Base-by-base conservation (phyloP, 441 rosid genomes). In the Pelargonium myrrhifolium region DNA sequence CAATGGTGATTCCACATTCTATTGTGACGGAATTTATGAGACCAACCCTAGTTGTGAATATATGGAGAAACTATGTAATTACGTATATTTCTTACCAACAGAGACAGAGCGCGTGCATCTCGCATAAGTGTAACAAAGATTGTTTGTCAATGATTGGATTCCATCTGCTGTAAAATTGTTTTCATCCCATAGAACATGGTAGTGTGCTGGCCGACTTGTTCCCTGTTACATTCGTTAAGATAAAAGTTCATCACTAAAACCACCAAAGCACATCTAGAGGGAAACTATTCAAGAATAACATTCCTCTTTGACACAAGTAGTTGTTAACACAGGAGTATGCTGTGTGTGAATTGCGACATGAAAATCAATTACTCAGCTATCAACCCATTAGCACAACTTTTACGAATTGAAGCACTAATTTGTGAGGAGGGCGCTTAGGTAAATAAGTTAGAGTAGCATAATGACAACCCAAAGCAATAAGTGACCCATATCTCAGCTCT, bases 131-230 rank as follows among this genome's bases (percentile, higher is more conserved):
- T 95, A 95, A 68, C 99, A 95, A 24, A 95, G 96, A 74, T 90
- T 95, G 82, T 95, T 95, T 4, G 99, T 95, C 71, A 92, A 71
- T 28, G 99, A 95, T 67, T 95, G 99, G 67, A 94, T 92, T 65
- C 97, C 98, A 71, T 94, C 99, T 0, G 98, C 92, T 11, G 99
- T 94, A 69, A 92, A 95, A 76, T 87, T 95, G 80, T 95, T 95
- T 81, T 95, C 98, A 51, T 95, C 99, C 99, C 99, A 95, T 15
- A 95, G 82, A 66, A 95, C 99, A 81, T 95, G 97, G 78, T 95
- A 95, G 77, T 95, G 99, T 39, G 99, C 98, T 12, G 99, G 99
- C 65, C 98, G 81, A 72, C 99, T 95, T 11, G 99, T 95, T 55
- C 98, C 99, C 99, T 94, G 74, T n/a, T 72, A 65, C 18, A 68